A percentile compares a stretch with the other conserved stretches of the same genome.
Conservation (phyloP, 306 rosid genomes). For the Castanea sativa region DNA sequence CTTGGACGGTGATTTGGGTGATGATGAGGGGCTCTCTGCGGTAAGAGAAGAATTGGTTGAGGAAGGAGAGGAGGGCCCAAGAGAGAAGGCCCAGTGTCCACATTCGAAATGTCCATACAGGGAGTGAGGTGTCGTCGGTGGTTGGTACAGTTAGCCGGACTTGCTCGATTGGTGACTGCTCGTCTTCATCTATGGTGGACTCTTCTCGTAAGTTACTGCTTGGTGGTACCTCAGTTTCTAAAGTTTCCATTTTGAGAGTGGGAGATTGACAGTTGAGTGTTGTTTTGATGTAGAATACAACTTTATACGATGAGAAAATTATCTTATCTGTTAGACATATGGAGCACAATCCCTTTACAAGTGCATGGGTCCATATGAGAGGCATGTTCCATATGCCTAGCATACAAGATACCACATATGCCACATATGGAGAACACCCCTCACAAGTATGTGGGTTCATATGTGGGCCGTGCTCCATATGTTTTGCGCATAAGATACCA, state of each 20-base stretch:
- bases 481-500: too few species aligned
- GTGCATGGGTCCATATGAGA: too few species aligned
- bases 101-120: slow-evolving; percentile 90
- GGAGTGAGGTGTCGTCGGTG: slow-evolving; percentile 58
- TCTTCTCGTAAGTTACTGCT: neutral
- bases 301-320: too few species aligned
- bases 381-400: too few species aligned
- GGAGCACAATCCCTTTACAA: too few species aligned
- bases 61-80: slow-evolving; percentile 56
- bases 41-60: slow-evolving; percentile 80
- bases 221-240: neutral
- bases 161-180: slow-evolving; percentile 58
- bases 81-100: slow-evolving; percentile 70
- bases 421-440: too few species aligned
- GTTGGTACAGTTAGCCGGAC: slow-evolving; percentile 69
- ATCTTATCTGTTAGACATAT: too few species aligned
- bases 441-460: too few species aligned
- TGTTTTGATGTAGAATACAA: too few species aligned
- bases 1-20: slow-evolving; percentile 58
- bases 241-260: neutral
- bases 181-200: slow-evolving; percentile 30
- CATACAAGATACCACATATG: too few species aligned
- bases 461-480: too few species aligned
- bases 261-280: too few species aligned
- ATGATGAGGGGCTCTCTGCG: slow-evolving; percentile 65